Conservation (phyloP, 768 basidiomycete genomes). For the Leccinellum rugosiceps region DNA sequence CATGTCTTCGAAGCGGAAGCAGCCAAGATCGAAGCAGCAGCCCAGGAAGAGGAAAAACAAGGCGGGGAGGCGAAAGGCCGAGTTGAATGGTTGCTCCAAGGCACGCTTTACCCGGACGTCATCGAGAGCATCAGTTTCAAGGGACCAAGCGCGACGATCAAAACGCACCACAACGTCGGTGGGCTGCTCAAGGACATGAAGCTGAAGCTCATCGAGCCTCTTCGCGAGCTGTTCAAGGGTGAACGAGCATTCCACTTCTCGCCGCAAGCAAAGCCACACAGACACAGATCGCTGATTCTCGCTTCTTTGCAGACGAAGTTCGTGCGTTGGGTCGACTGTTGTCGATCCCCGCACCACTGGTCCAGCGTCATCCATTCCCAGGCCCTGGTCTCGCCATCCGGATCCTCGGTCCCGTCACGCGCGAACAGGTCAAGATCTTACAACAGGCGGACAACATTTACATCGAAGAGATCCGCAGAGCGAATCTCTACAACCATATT, state of each 20-base stretch:
- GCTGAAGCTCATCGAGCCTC: conserved; percentile 95
- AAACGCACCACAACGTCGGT: conserved; percentile 99
- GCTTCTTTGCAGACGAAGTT: conserved; percentile 73
- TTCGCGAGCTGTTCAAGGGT: conserved; percentile 99
- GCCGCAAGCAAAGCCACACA: not conserved
- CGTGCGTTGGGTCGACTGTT: conserved; percentile 88
- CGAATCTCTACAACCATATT: conserved; percentile 89
- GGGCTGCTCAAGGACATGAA: conserved; percentile 97
- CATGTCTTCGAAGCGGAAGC: conserved; percentile 97
- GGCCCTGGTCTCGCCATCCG: conserved; percentile 98
- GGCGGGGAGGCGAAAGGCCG: conserved; percentile 78
- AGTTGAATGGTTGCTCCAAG: conserved; percentile 97
- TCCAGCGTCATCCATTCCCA: conserved; percentile 97
- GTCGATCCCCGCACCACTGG: conserved; percentile 86
- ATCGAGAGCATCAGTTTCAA: conserved; percentile 99
- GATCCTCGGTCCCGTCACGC: conserved; percentile 92
- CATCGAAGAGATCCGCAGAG: conserved; percentile 95
- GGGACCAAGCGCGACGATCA: conserved; percentile 98
- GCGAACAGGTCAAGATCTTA: conserved; percentile 86
- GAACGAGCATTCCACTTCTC: conserved; percentile 13
- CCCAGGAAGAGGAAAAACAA: conserved; percentile 67
- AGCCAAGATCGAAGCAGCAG: conserved; percentile 76
- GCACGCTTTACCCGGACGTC: conserved; percentile 97
- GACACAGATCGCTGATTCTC: not conserved
- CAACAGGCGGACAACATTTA: conserved; percentile 94